Evolutionary conservation across 1,284 basidiomycete species (phyloP), one percentile per base, ranked within the genome.

Genomic region (Ceratorhiza oryzae-sativae): DNA sequence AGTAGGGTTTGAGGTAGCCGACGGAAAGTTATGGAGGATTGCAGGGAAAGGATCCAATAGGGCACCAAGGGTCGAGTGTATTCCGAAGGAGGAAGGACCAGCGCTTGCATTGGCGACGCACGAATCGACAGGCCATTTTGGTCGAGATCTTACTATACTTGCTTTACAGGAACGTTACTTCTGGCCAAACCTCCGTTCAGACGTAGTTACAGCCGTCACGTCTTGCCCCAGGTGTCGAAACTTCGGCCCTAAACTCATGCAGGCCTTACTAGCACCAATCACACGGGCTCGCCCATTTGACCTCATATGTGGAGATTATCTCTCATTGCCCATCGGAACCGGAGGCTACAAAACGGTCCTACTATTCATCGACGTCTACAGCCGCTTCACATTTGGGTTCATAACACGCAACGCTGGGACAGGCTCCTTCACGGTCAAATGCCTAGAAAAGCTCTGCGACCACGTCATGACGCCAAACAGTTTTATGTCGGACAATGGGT

Each of bases 401-500:
- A 45, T 25, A 27, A 46, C 75, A 46, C 79, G 79, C 51, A 75
- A 74, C 0, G 70, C 75, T 12, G 75, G 79, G 18, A 75, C 76
- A 0, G 78, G 71, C 8, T 77, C 77, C 30, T 78, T 79, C 3
- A 80, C 80, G 8, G 73, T 74, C 0, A 65, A 76, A 0, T 71
- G 75, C 0, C 75, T 82, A 0, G 23, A 62, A 0, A 5, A 73
- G 0, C 79, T 83, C 1, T 77, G 74, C 36, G 42, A 77, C 0
- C 56, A 36, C 0, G 81, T 78, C 59, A 41, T 73, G 0, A 41
- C 77, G 3, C 72, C 79, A 0, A 79, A 82, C 25, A 77, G 75
- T 0, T 77, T 83, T 73, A 82, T 83, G 80, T 75, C 79, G 0
- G 81, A 84, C 36, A 78, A 81, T 0, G 81, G 83, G 0, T 75